Percentiles rank a stretch among this genome's conserved stretches.
phyloP scores from a whole-genome alignment of 2,329 filamentous ascomycete genomes.

The Sporothrix curviconia region DNA sequence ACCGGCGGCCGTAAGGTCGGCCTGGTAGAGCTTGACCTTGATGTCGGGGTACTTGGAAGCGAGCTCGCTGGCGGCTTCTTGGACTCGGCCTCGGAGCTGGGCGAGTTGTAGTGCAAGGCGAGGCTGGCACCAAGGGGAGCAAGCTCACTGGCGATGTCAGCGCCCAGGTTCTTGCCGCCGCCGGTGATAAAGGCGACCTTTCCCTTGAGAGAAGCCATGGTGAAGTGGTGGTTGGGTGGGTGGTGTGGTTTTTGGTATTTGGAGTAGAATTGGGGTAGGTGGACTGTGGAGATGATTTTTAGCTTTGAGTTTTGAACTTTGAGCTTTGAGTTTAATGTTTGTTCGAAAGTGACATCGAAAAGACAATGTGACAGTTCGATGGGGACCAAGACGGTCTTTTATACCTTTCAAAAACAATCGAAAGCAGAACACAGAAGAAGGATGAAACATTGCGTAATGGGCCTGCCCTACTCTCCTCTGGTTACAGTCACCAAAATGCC shows the following conservation, averaged over 20 bases:
- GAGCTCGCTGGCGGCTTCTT: constrained; percentile 32
- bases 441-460: neutral
- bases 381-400: neutral
- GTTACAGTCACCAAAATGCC: too few relatives aligned
- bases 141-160: constrained; percentile 32
- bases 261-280: neutral
- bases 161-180: constrained; percentile 37
- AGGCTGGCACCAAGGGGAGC: constrained; percentile 28
- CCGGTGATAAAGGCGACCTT: constrained; percentile 38
- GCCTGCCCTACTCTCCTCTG: too few relatives aligned
- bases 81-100: constrained; percentile 32
- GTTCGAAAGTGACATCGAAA: neutral
- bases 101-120: constrained; percentile 33
- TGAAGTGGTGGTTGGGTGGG: neutral
- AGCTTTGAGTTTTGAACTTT: too few relatives aligned
- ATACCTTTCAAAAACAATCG: neutral
- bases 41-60: constrained; percentile 25
- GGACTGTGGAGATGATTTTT: too few relatives aligned
- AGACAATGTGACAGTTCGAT: neutral
- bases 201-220: constrained; percentile 26
- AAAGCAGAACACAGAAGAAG: too few relatives aligned
- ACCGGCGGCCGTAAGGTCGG: constrained; percentile 34
- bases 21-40: constrained; percentile 36
- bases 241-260: neutral
- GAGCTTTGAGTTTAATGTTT: neutral